Conservation (phyloP, 225 moss, liverwort and hornwort genomes). For the Pleurozium schreberi region DNA sequence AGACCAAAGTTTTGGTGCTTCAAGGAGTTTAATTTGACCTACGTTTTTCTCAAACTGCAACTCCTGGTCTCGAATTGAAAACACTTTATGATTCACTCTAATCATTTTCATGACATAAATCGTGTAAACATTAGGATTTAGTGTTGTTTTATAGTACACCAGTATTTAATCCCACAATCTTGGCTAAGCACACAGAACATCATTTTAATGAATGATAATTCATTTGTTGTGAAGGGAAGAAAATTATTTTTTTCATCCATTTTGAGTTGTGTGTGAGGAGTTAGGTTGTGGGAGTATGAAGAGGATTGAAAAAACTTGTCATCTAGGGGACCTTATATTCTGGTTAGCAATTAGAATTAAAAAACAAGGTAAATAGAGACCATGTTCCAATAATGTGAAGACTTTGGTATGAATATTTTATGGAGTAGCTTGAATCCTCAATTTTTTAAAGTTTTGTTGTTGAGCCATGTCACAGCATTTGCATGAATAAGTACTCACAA, state of each 20-base stretch:
- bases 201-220: not conserved
- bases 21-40: not conserved
- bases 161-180: accelerated
- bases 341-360: not conserved
- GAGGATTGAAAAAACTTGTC: not conserved
- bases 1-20: accelerated
- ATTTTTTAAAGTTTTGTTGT: not conserved
- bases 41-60: accelerated
- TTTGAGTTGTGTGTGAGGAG: not conserved
- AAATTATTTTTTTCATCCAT: not conserved
- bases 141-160: no score
- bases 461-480: not conserved
- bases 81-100: not conserved
- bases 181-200: accelerated
- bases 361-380: not conserved
- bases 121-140: not conserved
- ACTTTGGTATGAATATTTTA: not conserved
- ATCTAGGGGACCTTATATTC: accelerated
- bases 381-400: accelerated
- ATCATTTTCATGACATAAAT: accelerated
- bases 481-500: accelerated
- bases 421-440: not conserved
- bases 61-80: accelerated
- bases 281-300: not conserved
- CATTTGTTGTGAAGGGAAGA: not conserved